Base-by-base conservation (phyloP, 441 rosid species). In the Pelargonium australe region DNA sequence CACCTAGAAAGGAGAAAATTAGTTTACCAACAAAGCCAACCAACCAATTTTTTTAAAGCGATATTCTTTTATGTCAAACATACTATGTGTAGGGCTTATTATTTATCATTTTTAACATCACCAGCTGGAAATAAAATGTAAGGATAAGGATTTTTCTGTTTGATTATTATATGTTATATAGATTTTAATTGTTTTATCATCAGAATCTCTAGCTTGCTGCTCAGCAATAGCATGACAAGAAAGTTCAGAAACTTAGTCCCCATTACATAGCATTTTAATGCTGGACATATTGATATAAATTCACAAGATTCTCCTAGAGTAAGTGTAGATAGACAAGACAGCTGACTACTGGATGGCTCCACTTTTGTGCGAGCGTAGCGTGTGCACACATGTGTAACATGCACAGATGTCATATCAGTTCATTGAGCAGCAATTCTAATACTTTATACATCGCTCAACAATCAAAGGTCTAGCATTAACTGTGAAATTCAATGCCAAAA, bases 1-100 rank as follows among this genome's bases (percentile, higher is more conserved):
- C 99, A 95, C 98, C 99, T 95, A 76, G 44, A 69, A 77, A 74
- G 66, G 14, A 73, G 17, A 75, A 47, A 23, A 14, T 60, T 7
- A 55, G 8, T 55, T 16, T 2, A 16, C 6, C 23, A 16, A 16
- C 23, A 55, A 55, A 55, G 4, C 61, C 3, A 14, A 6, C 61
- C 14, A 14, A 53, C 20, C 60, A 53, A 5, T 14, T 4, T 14
- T 14, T 55, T 14, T 7, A 8, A 55, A 14, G 23, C 9, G 0
- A 14, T 14, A 55, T 55, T 14, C 20, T 14, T 7, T 55, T 5
- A 55, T 55, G 61, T 14, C 23, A 55, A 43, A 8, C 4, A 14
- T 53, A 14, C 60, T 43, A 7, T 43, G 11, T 43, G 45, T 43
- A 43, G 45, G 11, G 10, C 45, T 43, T 43, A 9, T 43, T 43